A percentile compares a stretch with the other conserved stretches of the same genome.
phyloP scores from a whole-genome alignment of 1,284 basidiomycete species.

The Sphaerobolus stellatus region DNA sequence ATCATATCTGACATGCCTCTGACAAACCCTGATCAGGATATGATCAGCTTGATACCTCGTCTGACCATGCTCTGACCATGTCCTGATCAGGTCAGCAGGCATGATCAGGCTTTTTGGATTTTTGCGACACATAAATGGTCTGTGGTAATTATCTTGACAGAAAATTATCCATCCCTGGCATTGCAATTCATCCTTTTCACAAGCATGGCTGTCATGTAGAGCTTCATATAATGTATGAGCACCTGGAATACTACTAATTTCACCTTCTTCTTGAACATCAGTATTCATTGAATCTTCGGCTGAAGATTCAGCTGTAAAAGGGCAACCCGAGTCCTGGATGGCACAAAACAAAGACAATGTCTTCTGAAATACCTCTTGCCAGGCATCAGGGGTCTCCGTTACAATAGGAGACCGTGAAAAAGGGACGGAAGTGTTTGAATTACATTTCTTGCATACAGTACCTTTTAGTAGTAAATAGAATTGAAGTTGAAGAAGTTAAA shows the following conservation, averaged over 20 bases:
- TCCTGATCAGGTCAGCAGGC: too few relatives aligned
- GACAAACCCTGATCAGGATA: too few relatives aligned
- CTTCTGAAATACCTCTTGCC: slow-evolving; percentile 19
- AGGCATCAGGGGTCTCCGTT: slow-evolving; percentile 9
- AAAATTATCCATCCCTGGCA: neutral
- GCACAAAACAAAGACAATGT: slow-evolving; percentile 23
- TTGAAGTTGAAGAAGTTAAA: neutral
- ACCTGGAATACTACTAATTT: neutral
- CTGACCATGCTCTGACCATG: too few relatives aligned
- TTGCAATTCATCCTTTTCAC: neutral
- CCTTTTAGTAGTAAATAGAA: neutral
- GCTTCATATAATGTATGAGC: neutral
- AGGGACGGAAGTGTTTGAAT: neutral
- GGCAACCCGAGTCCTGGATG: slow-evolving; percentile 18
- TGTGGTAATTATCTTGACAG: neutral
- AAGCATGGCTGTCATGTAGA: neutral
- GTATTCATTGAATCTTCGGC: too few relatives aligned
- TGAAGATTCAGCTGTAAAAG: slow-evolving; percentile 10
- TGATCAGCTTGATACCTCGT: too few relatives aligned
- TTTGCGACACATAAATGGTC: too few relatives aligned
- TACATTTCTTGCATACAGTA: neutral
- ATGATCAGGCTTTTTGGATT: too few relatives aligned
- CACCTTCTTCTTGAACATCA: neutral
- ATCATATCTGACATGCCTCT: too few relatives aligned
- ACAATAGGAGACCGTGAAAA: neutral